Percentiles rank a stretch among this genome's conserved stretches.
Evolutionary conservation across 2,329 filamentous ascomycete genomes (phyloP).

Genomic region (Pseudogymnoascus sp.): DNA sequence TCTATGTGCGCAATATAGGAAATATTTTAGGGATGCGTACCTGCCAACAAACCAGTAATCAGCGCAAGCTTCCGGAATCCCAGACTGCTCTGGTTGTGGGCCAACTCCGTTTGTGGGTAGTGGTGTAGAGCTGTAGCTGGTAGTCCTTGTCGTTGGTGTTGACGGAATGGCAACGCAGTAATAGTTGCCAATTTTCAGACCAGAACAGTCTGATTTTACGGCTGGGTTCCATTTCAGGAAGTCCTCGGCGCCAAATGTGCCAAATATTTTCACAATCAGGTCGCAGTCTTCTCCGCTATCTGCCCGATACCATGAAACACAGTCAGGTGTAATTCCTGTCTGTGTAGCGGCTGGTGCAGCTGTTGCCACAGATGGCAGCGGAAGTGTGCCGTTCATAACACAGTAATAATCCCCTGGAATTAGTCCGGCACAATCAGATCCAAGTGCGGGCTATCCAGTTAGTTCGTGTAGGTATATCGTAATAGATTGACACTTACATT

Average conservation of each 20-base stretch:
- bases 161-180: conserved; percentile 11
- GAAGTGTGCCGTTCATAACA: conserved; percentile 10
- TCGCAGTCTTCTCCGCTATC: background rate
- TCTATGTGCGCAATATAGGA: background rate
- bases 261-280: conserved; percentile 8
- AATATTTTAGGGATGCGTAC: background rate
- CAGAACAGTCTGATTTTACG: background rate
- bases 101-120: conserved; percentile 10
- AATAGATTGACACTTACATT: background rate
- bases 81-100: conserved; percentile 10
- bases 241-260: conserved; percentile 3
- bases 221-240: conserved; percentile 5
- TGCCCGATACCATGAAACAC: conserved; percentile 10
- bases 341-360: conserved; percentile 4
- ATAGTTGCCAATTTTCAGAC: background rate
- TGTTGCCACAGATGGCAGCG: conserved; percentile 7
- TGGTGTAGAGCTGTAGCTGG: background rate
- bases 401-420: conserved; percentile 11
- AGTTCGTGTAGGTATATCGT: background rate
- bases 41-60: conserved; percentile 10
- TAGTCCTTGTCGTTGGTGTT: conserved; percentile 11
- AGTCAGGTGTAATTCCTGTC: background rate
- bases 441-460: background rate
- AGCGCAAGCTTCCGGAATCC: background rate
- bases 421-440: conserved; percentile 1